Conservation (phyloP, 306 rosid genomes). For the Styphnolobium japonicum region DNA sequence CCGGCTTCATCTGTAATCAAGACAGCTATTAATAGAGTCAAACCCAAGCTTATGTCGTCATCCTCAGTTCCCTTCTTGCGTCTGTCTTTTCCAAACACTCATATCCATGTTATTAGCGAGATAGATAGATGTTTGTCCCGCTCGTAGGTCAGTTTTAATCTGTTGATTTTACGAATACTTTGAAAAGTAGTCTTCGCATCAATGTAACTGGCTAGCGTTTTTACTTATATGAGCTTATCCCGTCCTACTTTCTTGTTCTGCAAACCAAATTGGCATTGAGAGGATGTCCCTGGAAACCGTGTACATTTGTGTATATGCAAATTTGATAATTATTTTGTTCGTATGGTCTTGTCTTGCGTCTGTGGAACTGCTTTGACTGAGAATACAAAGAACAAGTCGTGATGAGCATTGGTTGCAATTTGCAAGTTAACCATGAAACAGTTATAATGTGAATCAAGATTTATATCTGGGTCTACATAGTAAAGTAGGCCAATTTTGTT, state of each 20-base stretch:
- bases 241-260: neutral
- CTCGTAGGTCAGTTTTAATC: conserved; percentile 2
- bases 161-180: neutral
- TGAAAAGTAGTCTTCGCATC: conserved; percentile 3
- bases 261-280: neutral
- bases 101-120: conserved; percentile 51
- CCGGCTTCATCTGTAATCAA: conserved; percentile 62
- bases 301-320: neutral
- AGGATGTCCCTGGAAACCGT: neutral
- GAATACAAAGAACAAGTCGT: neutral
- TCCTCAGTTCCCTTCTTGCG: conserved; percentile 69
- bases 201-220: neutral
- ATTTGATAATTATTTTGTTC: neutral
- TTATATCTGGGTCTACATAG: neutral
- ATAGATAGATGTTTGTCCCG: conserved; percentile 59
- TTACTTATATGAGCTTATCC: neutral
- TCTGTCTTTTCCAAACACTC: conserved; percentile 72
- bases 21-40: conserved; percentile 50
- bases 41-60: conserved; percentile 52
- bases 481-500: neutral
- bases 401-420: neutral
- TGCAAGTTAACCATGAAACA: neutral
- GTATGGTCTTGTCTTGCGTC: neutral
- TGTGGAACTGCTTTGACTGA: neutral
- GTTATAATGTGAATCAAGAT: neutral